Base-by-base conservation (phyloP, 129 eudicot species). In the Chrysanthemum makinoi region DNA sequence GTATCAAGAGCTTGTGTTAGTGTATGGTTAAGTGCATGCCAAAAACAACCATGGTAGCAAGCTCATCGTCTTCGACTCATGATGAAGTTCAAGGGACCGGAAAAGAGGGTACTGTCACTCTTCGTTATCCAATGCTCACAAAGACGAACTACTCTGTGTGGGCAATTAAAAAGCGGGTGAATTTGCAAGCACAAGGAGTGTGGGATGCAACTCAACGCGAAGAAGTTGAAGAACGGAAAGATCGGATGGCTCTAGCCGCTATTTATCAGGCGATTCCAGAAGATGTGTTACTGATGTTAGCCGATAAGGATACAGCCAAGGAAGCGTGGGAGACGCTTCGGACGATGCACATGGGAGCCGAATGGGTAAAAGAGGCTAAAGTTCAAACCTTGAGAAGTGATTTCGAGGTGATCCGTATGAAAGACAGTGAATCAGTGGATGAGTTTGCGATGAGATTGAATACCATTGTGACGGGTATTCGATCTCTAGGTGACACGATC, bases 1-100 rank as follows among this genome's bases (percentile, higher is more conserved):
- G 51, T 39, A 64, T 39, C 68, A 64, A 26, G 68, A 64, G 68
- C 51, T 10, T 39, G 52, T 35, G 28, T 64, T 62, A 7, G 19
- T 64, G 51, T 64, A 39, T 64, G 50, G 2, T 24, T 4, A 64
- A 64, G 24, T 62, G 20, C 5, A 62, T 62, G 19, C 50, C 50
- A 62, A 62, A 24, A 24, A 6, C 68, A 19, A 62, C 20, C 48
- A 33, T 62, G 20, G 49, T 11, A 12, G 18, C 12, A 5, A 13
- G 18, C 16, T 39, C 51, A 22, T 62, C 48, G 7, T 39, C 26
- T 64, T 2, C 16, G 1, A 11, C 0, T 64, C 9, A 12, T 60
- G 46, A 22, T 6, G 28, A 11, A 9, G 5, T 26, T 22, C 18
- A 60, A 9, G 28, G 65, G 44, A 24, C 14, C 44, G 10, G 18